Percentiles rank a stretch among this genome's conserved stretches.
These are phyloP conservation scores for Arabis alpina DNA, from an alignment of 345 rosid species.

Conservation along the genomic window DNA sequence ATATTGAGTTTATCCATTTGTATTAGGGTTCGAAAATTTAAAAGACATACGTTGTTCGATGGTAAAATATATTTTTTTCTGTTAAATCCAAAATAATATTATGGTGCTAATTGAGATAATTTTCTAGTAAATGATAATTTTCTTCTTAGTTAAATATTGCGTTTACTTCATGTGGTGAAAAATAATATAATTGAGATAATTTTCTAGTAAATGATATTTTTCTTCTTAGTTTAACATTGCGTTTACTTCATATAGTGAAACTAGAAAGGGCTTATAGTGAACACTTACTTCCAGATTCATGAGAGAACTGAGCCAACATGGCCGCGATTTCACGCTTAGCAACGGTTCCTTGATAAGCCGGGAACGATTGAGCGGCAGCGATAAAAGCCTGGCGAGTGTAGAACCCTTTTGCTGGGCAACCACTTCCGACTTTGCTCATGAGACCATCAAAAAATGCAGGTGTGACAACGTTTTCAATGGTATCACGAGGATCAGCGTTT, in stretches of 20 bases:
- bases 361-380: slow-evolving; percentile 36
- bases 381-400: slow-evolving; percentile 50
- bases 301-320: slow-evolving; percentile 57
- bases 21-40: background rate
- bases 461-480: slow-evolving; percentile 51
- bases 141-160: too few relatives aligned
- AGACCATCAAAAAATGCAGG: slow-evolving; percentile 51
- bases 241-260: slow-evolving; percentile 5
- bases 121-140: too few relatives aligned
- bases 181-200: background rate
- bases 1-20: background rate
- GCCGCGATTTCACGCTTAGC: slow-evolving; percentile 61
- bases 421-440: slow-evolving; percentile 39
- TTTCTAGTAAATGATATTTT: background rate
- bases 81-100: background rate
- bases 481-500: slow-evolving; percentile 34
- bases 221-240: background rate
- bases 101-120: too few relatives aligned
- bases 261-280: background rate
- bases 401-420: slow-evolving; percentile 57
- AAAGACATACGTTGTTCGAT: background rate
- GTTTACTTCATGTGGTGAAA: too few relatives aligned
- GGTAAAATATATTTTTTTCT: background rate
- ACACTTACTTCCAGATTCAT: slow-evolving; percentile 56
- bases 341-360: slow-evolving; percentile 45